These are phyloP conservation scores for Stylonectria norvegica DNA, from an alignment of 2,329 filamentous ascomycete species.

Conservation along the genomic window DNA sequence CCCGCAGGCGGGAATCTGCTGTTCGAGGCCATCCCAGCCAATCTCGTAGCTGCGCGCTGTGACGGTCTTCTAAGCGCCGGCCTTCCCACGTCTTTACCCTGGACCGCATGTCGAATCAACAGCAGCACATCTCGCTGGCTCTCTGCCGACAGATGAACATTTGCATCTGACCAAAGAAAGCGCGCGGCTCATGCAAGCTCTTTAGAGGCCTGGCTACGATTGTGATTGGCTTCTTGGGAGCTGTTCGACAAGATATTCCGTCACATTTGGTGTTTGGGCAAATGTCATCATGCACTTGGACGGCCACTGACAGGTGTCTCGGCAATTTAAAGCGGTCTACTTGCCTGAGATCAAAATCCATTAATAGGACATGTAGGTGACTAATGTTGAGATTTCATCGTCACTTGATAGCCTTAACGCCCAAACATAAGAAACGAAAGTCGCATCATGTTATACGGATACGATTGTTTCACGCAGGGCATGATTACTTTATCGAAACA, in stretches of 20 bases:
- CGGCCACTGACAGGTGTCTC: too few relatives aligned
- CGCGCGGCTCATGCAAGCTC: conserved; percentile 5
- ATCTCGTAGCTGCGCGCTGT: conserved; percentile 3
- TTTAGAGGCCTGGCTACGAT: neutral
- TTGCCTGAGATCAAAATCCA: too few relatives aligned
- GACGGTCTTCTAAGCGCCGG: conserved; percentile 5
- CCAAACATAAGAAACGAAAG: too few relatives aligned
- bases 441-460: too few relatives aligned
- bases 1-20: neutral
- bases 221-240: neutral
- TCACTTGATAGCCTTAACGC: too few relatives aligned
- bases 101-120: neutral
- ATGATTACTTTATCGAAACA: neutral
- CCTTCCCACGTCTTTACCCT: conserved; percentile 3
- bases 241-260: neutral
- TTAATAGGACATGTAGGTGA: too few relatives aligned
- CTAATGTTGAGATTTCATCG: too few relatives aligned
- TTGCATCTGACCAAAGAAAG: neutral
- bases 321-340: too few relatives aligned
- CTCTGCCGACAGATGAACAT: too few relatives aligned
- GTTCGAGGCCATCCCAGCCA: too few relatives aligned
- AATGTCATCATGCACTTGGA: too few relatives aligned
- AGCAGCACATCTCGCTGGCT: neutral
- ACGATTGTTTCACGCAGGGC: too few relatives aligned
- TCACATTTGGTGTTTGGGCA: neutral